Base-by-base conservation (phyloP, 208 protist genomes). In the Tetramitus jugosus region DNA sequence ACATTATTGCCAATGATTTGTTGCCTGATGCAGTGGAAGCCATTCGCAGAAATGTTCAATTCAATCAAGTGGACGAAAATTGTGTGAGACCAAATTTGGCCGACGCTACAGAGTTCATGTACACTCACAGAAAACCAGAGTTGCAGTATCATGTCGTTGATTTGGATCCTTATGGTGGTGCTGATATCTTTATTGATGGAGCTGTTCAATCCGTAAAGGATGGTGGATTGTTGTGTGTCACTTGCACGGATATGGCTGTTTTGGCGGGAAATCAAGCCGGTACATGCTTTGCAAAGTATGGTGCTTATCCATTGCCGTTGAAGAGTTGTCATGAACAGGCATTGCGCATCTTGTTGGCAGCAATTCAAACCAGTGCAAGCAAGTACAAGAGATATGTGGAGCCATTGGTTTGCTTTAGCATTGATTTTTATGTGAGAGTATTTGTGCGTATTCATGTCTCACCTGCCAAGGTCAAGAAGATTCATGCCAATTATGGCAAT, bases 401-500 rank as follows among this genome's bases (percentile, higher is more conserved):
- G 43, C 97, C 97, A 7, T 78, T 99, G 26, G 62, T 99, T 17
- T 96, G 91, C 8, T 81, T 98, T 0, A 89, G 93, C 80, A 97
- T 99, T 81, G 97, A 99, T 89, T 99, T 99, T 78, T 99, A 99
- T 83, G 90, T 99, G 10, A 92, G 98, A 60, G 92, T 98, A 62
- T 99, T 99, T 89, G 88, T 99, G 33, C 92, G 96, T 61, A 93
- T 99, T 26, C 94, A 94, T 84, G 95, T 87, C 37, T 90, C 92
- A 74, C 76, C 86, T 6, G 86, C 87, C 0, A 90, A 95, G 80
- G 88, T 87, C 53, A 98, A 98, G 89, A 86, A 91, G 45, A 86
- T 85, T 46, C 69, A 85, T 56, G 91, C 86, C 64, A 95, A 97
- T 84, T 77, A 94, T 52, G 85, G 87, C 17, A 88, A 95, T 76